Evolutionary conservation across 257 asterid genomes (phyloP).

Genomic region (Rauvolfia tetraphylla): DNA sequence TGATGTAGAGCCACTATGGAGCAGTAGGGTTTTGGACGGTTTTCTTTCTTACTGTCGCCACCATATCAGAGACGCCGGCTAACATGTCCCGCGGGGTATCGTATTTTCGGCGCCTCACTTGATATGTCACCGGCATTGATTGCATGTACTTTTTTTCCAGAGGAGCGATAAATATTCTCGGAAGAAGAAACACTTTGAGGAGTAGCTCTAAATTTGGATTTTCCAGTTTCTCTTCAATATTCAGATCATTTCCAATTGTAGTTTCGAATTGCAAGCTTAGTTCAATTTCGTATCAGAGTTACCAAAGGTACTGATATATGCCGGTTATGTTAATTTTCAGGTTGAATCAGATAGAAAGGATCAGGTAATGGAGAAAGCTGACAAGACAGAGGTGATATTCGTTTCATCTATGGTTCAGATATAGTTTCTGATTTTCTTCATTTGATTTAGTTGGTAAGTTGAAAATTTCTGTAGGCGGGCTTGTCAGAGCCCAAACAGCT

Average conservation of each 20-base stretch:
- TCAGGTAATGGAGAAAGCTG: conserved; percentile 15
- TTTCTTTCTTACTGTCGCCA: background rate
- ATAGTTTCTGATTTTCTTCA: background rate
- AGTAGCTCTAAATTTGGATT: conserved; percentile 4
- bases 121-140: background rate
- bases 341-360: conserved; percentile 19
- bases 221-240: conserved; percentile 7
- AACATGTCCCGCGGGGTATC: background rate
- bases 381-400: conserved; percentile 8
- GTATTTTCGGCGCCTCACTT: too few relatives aligned
- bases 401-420: background rate
- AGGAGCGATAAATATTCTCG: background rate
- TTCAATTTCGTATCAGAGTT: background rate
- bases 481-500: conserved; percentile 41
- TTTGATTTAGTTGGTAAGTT: background rate
- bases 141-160: conserved; percentile 9
- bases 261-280: background rate
- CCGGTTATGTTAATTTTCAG: background rate
- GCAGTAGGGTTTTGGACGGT: background rate
- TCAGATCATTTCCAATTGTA: conserved; percentile 18
- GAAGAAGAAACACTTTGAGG: conserved; percentile 3
- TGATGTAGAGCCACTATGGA: too few relatives aligned
- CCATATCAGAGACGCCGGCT: background rate
- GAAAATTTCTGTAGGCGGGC: conserved; percentile 22
- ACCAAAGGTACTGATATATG: background rate